These are phyloP conservation scores for Saitozyma podzolica DNA, from an alignment of 768 basidiomycete species.

Conservation along the genomic window DNA sequence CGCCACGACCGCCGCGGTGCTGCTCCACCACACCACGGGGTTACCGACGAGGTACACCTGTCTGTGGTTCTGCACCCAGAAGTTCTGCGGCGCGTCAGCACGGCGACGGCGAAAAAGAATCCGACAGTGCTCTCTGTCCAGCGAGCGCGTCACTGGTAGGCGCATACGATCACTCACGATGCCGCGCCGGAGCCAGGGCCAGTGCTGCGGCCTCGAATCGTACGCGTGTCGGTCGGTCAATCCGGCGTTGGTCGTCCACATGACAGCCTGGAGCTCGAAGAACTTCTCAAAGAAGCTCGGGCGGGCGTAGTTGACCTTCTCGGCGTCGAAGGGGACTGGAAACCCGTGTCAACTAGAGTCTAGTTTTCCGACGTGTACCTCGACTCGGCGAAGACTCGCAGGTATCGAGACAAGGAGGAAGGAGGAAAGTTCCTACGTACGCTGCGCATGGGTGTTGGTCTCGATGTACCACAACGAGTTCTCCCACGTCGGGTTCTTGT, in stretches of 20 bases:
- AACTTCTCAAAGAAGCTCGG: constrained; percentile 91
- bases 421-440: constrained; percentile 56
- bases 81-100: constrained; percentile 64
- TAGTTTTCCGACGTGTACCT: not conserved
- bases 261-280: constrained; percentile 83
- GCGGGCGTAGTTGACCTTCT: constrained; percentile 84
- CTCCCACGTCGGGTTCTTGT: constrained; percentile 85
- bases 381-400: too few relatives aligned
- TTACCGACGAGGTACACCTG: constrained; percentile 97
- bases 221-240: constrained; percentile 91
- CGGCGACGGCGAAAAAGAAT: too few relatives aligned
- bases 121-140: too few relatives aligned
- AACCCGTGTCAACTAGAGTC: constrained; percentile 1
- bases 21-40: constrained; percentile 87
- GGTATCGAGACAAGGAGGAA: not conserved
- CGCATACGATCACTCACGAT: constrained; percentile 66
- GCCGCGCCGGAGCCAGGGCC: constrained; percentile 88
- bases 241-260: constrained; percentile 97
- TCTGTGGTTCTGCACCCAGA: constrained; percentile 95
- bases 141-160: not conserved
- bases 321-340: constrained; percentile 65
- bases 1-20: constrained; percentile 66
- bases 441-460: constrained; percentile 70
- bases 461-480: constrained; percentile 96
- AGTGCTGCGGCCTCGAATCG: constrained; percentile 86